phyloP scores from a whole-genome alignment of 345 rosid species.

The Psidium guajava region DNA sequence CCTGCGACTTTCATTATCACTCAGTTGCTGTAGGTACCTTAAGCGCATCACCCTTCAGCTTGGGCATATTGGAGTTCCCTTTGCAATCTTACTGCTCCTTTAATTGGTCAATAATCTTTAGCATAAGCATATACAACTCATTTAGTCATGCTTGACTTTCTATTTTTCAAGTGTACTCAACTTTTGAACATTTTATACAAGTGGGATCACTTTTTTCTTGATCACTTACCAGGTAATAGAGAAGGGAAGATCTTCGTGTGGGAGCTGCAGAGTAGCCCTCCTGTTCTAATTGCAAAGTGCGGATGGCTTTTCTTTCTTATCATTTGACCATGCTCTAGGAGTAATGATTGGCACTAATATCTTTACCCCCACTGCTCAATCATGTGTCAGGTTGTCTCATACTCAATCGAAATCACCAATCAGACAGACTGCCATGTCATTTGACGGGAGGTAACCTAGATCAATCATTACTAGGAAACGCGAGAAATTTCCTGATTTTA shows the following conservation, averaged over 20 bases:
- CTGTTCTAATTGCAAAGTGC: conserved; percentile 78
- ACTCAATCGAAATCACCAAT: conserved; percentile 67
- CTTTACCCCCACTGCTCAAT: not conserved
- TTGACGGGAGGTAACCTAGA: conserved; percentile 59
- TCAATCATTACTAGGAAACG: not conserved
- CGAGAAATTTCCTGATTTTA: not conserved
- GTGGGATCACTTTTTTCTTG: not conserved
- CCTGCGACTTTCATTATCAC: conserved; percentile 70
- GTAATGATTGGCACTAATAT: not conserved
- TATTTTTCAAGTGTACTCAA: not conserved
- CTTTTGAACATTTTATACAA: not conserved
- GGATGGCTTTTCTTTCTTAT: not conserved
- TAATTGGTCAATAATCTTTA: not conserved
- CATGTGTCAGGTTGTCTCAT: conserved; percentile 50
- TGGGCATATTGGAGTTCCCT: not conserved
- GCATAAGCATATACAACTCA: not conserved
- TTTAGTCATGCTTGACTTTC: not conserved
- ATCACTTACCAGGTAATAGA: conserved; percentile 55
- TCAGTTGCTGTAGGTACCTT: conserved; percentile 68
- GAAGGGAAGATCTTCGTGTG: conserved; percentile 94
- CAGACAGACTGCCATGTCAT: conserved; percentile 94
- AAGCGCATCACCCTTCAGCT: not conserved
- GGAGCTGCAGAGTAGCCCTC: conserved; percentile 92
- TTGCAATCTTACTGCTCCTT: not conserved
- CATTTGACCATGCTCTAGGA: not conserved